Base-by-base conservation (phyloP, 257 asterid species). In the Euphrasia confusa region DNA sequence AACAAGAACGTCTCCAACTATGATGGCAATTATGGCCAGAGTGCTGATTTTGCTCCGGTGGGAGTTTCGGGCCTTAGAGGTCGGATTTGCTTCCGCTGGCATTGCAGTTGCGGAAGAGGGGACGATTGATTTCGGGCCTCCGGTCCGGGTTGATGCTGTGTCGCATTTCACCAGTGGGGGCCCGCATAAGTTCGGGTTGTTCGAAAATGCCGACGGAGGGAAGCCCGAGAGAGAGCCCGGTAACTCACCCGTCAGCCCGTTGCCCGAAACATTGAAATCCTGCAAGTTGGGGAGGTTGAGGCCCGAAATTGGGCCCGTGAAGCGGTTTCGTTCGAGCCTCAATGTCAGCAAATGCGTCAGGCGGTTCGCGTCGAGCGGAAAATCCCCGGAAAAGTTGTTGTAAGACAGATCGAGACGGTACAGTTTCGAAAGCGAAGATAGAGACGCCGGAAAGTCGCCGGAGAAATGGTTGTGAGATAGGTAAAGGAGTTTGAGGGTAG, bases 371-470 rank as follows among this genome's bases (percentile, higher is more conserved):
- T 30, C 35, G 27, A 28, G 55, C 6, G 97, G 88, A 4, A 89
- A 59, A 5, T 59, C 61, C 0, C 97, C 97, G 63, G 89, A 71
- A 49, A 92, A 70, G 18, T 76, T 75, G 56, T 92, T 92, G 71
- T 68, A 63, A 3, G 97, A 86, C 48, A 92, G 81, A 78, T 92
- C 97, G 49, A 92, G 93, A 0, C 97, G 80, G 78, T 80, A 84
- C 17, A 92, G 77, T 35, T 74, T 74, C 5, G 71, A 12, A 7
- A 79, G 82, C 1, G 80, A 73, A 10, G 75, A 15, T 2, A 86
- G 10, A 0, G 89, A 74, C 30, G 42, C 30, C 28, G 91, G 88
- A 7, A 92, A 72, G 7, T 57, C 77, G 17, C 99, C 97, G 61
- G 91, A 81, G 69, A 92, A 76, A 2, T 57, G 56, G 71, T 92